phyloP scores from a whole-genome alignment of 192 early-diverging fungal genomes.

The Coemansia sp. region DNA sequence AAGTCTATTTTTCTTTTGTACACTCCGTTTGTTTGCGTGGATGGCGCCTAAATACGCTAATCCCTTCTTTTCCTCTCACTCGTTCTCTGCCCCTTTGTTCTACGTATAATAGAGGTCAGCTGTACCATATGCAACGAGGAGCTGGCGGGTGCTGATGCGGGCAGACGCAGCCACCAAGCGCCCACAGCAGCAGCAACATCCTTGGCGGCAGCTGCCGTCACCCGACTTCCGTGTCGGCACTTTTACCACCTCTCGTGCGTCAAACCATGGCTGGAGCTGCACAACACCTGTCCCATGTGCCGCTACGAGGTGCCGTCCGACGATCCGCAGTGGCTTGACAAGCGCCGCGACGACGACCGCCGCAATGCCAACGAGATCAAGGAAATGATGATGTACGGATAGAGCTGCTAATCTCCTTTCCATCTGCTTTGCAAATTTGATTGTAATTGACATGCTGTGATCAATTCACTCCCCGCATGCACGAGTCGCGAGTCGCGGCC shows the following conservation, averaged over 20 bases:
- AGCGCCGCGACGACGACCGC: slow-evolving; percentile 31
- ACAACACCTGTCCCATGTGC: slow-evolving; percentile 53
- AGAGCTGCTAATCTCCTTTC: neutral
- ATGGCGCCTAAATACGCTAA: too few species aligned
- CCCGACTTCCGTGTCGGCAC: slow-evolving; percentile 36
- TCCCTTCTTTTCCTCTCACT: too few species aligned
- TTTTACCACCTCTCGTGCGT: slow-evolving; percentile 36
- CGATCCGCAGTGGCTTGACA: slow-evolving; percentile 46
- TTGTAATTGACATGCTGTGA: too few species aligned
- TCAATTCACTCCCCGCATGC: too few species aligned
- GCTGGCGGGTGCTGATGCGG: neutral
- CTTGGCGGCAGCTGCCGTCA: slow-evolving; percentile 10
- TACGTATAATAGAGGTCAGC: slow-evolving; percentile 8
- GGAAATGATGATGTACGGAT: slow-evolving; percentile 47
- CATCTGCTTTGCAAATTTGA: neutral
- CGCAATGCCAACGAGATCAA: slow-evolving; percentile 17
- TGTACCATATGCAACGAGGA: slow-evolving; percentile 39
- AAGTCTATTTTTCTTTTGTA: too few species aligned
- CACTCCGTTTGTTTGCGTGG: too few species aligned
- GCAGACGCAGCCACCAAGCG: neutral
- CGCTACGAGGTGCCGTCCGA: slow-evolving; percentile 43
- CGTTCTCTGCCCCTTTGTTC: neutral
- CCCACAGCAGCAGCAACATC: too few species aligned
- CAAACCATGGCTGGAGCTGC: slow-evolving; percentile 48
- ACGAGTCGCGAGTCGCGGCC: too few species aligned